Percentiles rank a stretch among this genome's conserved stretches.
These are phyloP conservation scores for Xerocomus nothofagi DNA, from an alignment of 1,284 basidiomycete species.

Conservation along the genomic window DNA sequence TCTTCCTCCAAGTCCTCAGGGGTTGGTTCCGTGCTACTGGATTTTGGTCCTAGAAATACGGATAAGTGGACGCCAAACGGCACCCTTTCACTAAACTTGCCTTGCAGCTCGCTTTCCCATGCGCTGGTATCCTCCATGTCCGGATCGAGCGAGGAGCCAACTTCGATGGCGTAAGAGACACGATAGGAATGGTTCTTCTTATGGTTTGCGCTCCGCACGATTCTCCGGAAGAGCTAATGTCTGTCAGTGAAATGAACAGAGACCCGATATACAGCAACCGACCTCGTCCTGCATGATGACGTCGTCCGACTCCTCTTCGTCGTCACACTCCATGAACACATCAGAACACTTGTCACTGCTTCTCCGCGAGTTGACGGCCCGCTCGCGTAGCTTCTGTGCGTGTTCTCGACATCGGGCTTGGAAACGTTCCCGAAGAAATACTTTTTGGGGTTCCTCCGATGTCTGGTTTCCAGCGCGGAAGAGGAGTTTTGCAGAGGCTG, in stretches of 20 bases:
- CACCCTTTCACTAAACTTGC: conserved; percentile 26
- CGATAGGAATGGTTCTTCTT: conserved; percentile 53
- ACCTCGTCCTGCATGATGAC: conserved; percentile 65
- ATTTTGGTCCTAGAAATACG: conserved; percentile 8
- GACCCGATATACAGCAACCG: conserved; percentile 8
- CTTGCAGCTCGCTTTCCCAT: conserved; percentile 58
- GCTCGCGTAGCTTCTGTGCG: conserved; percentile 52
- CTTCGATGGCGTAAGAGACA: conserved; percentile 63
- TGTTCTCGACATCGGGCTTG: conserved; percentile 59
- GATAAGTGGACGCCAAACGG: background rate
- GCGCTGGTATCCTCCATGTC: conserved; percentile 57
- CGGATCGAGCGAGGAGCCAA: conserved; percentile 73
- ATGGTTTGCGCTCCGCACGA: conserved; percentile 52
- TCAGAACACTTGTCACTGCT: conserved; percentile 50
- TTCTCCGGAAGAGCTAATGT: conserved; percentile 60
- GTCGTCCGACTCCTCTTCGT: conserved; percentile 48
- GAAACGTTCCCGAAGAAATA: conserved; percentile 60
- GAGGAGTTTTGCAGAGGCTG: conserved; percentile 22
- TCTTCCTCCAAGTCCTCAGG: conserved; percentile 54
- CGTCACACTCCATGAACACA: conserved; percentile 52
- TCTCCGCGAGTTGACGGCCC: conserved; percentile 43
- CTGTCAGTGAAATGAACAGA: conserved; percentile 7
- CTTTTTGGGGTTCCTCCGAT: conserved; percentile 42
- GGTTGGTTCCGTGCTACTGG: conserved; percentile 24
- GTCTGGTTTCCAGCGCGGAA: conserved; percentile 13